Conservation (phyloP, 352 stramenopile genomes). For the Thalassiosira livingstoniorum region DNA sequence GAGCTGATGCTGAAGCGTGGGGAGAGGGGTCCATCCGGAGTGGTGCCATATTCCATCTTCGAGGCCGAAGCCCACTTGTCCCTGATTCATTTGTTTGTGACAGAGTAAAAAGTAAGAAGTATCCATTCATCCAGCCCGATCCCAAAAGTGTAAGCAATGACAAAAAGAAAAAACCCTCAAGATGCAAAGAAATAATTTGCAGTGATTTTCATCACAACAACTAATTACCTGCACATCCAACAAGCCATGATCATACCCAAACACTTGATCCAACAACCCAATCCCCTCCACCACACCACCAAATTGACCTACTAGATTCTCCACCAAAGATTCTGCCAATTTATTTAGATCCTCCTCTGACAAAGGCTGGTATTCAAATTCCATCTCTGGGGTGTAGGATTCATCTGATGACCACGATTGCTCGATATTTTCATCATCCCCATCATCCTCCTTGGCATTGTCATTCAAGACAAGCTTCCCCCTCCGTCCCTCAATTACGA, state of each 20-base stretch:
- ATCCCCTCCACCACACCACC: constrained; percentile 63
- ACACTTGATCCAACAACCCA: constrained; percentile 67
- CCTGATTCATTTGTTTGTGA: constrained; percentile 7
- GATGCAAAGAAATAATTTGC: no score
- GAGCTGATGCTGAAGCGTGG: constrained; percentile 61
- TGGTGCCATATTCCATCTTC: constrained; percentile 78
- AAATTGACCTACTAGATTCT: constrained; percentile 58
- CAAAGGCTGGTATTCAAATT: constrained; percentile 33
- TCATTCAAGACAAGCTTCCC: constrained; percentile 35
- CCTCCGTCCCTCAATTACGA: constrained; percentile 24
- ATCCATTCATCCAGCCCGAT: no score
- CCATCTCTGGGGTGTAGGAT: constrained; percentile 18
- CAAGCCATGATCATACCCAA: constrained; percentile 76
- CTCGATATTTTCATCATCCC: constrained; percentile 43
- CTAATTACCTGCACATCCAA: constrained; percentile 51
- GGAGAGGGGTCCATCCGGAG: constrained; percentile 68
- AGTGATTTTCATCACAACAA: no score
- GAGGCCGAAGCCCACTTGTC: constrained; percentile 64
- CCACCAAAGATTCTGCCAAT: constrained; percentile 56
- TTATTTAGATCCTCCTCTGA: constrained; percentile 44
- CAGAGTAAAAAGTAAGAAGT: no score
- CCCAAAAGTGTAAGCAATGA: no score
- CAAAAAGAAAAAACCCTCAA: no score
- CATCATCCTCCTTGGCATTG: constrained; percentile 34
- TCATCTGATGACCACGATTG: constrained; percentile 38